phyloP scores from a whole-genome alignment of 768 basidiomycete genomes.

The Cubamyces sp. region DNA sequence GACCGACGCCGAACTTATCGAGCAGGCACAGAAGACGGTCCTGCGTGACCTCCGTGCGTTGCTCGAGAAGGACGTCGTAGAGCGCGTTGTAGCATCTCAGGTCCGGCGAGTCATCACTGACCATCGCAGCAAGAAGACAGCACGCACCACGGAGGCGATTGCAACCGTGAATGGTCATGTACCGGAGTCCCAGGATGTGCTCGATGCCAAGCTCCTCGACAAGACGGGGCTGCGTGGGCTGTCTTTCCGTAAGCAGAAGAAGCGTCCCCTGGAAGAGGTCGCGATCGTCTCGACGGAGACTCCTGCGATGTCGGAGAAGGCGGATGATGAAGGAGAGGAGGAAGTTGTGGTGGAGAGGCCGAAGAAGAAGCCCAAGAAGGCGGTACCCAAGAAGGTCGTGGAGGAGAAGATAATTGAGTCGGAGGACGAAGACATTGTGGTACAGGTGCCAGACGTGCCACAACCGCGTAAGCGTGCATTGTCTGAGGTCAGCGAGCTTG shows the following conservation, averaged over 20 bases:
- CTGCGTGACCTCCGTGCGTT: constrained; percentile 55
- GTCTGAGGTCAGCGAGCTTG: constrained; percentile 37
- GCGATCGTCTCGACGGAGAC: not conserved
- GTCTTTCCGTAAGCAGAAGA: constrained; percentile 49
- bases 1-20: constrained; percentile 56
- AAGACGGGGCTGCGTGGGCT: constrained; percentile 47
- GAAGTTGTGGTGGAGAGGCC: constrained; percentile 28
- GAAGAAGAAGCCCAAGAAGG: constrained; percentile 35
- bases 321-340: constrained; percentile 16
- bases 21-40: constrained; percentile 58
- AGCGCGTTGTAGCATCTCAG: constrained; percentile 58
- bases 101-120: constrained; percentile 56
- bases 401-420: constrained; percentile 55
- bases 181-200: constrained; percentile 45
- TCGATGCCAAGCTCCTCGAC: constrained; percentile 46
- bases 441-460: constrained; percentile 17
- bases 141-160: constrained; percentile 30
- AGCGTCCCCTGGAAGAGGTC: constrained; percentile 39
- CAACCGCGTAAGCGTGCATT: constrained; percentile 35
- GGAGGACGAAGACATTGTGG: constrained; percentile 52
- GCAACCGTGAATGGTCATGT: constrained; percentile 25
- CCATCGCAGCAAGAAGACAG: constrained; percentile 48
- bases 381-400: constrained; percentile 22
- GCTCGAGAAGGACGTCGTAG: constrained; percentile 68
- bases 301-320: constrained; percentile 32